A percentile compares a stretch with the other conserved stretches of the same genome.
phyloP scores from a whole-genome alignment of 2,329 filamentous ascomycete genomes.

The Tolypocladium guangdongense region DNA sequence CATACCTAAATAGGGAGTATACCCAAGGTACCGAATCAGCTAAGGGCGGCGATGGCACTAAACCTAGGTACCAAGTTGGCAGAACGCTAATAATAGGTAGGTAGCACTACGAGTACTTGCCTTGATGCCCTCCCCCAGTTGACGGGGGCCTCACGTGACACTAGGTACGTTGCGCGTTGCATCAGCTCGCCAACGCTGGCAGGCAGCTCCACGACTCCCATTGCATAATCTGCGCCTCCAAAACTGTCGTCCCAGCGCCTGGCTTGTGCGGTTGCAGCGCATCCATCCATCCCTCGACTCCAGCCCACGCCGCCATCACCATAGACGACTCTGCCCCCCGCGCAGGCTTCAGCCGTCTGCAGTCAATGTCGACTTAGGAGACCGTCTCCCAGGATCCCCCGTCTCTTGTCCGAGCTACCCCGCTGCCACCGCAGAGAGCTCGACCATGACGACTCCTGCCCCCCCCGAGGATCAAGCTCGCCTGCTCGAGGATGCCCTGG shows the following conservation, averaged over 20 bases:
- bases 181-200: not conserved
- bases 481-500: conserved; percentile 92
- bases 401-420: conserved; percentile 18
- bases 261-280: not conserved
- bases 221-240: not conserved
- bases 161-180: conserved; percentile 8
- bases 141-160: conserved; percentile 7
- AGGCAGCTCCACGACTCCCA: not conserved
- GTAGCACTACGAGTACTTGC: no score
- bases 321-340: not conserved
- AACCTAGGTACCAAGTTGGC: no score
- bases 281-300: not conserved
- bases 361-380: conserved; percentile 15
- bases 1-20: no score
- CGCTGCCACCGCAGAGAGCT: conserved; percentile 13
- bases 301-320: not conserved
- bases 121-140: no score
- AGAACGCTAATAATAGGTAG: no score
- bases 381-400: conserved; percentile 5
- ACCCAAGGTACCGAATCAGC: no score
- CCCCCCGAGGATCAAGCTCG: conserved; percentile 74
- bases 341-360: not conserved
- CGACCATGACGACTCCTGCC: conserved; percentile 41
- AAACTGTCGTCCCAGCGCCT: not conserved
- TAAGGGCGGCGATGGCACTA: no score